Base-by-base conservation (phyloP, 1,284 basidiomycete species). In the Tilletiopsis washingtonensis region DNA sequence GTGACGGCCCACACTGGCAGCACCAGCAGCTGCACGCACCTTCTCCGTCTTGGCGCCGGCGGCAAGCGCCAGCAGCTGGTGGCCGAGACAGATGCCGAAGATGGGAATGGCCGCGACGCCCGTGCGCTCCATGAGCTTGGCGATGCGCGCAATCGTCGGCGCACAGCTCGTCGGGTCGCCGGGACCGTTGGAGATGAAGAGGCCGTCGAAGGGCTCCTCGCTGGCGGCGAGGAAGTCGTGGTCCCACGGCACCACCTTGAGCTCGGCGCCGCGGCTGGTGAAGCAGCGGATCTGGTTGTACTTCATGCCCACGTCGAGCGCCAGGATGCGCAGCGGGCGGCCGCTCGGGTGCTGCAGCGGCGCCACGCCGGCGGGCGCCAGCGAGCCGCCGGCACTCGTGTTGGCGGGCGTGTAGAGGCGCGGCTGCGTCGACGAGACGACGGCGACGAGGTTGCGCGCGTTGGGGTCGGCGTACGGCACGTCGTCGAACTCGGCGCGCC, bases 281-380 rank as follows among this genome's bases (percentile, higher is more conserved):
- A 99, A 96, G 79, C 93, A 99, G 41, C 94, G 83, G 64, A 98
- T 93, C 76, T 98, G 94, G 77, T 98, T 98, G 78, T 86, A 93
- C 77, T 99, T 99, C 88, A 98, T 97, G 39, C 94, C 94, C 48
- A 98, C 91, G 74, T 99, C 94, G 51, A 98, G 78, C 4, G 89
- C 89, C 20, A 98, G 71, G 43, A 99, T 81, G 56, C 94, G 85
- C 34, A 98, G 74, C 1, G 83, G 78, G 44, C 91, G 83, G 20
- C 79, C 79, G 2, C 83, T 84, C 2, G 89, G 88, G 75, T 98
- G 90, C 45, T 83, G 71, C 54, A 80, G 80, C 25, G 82, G 78
- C 5, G 74, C 74, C 32, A 74, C 74, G 27, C 59, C 53, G 23
- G 43, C 55, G 45, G 62, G 65, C 39, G 78, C 78, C 34, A 42